Evolutionary conservation across 352 stramenopile species (phyloP).

Genomic region (Pythium guiyangense): DNA sequence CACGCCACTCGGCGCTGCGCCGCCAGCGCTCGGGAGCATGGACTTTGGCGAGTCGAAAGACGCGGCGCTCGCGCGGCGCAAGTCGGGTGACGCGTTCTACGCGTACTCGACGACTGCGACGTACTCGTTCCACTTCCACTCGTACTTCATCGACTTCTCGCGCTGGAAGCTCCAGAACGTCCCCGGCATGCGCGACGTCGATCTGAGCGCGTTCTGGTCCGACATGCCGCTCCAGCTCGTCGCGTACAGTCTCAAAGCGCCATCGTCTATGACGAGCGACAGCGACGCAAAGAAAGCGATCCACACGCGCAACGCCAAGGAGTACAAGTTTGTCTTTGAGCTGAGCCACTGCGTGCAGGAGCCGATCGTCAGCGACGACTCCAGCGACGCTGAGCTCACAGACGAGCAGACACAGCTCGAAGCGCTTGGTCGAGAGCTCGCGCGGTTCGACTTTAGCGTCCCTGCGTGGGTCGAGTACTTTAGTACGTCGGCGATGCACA

Average conservation of each 20-base stretch:
- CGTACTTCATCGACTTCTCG: conserved; percentile 63
- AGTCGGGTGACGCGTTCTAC: conserved; percentile 30
- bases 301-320: conserved; percentile 31
- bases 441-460: conserved; percentile 28
- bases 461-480: conserved; percentile 59
- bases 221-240: conserved; percentile 59
- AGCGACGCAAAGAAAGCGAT: conserved; percentile 19
- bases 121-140: conserved; percentile 75
- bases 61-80: conserved; percentile 23
- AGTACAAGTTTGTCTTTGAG: conserved; percentile 59
- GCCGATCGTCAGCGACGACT: not conserved
- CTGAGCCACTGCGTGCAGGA: conserved; percentile 30
- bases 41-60: conserved; percentile 55
- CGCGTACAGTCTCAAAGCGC: conserved; percentile 40
- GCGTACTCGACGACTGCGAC: conserved; percentile 56
- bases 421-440: conserved; percentile 23
- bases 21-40: conserved; percentile 31
- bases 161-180: conserved; percentile 50
- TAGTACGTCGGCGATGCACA: conserved; percentile 24
- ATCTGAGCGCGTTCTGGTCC: conserved; percentile 46
- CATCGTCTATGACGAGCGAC: conserved; percentile 4
- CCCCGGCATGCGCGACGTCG: conserved; percentile 38
- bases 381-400: not conserved
- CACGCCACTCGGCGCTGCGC: conserved; percentile 26
- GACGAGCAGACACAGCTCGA: conserved; percentile 14